Evolutionary conservation across 805 yeast genomes (phyloP).

Genomic region (Suhomyces sp.): DNA sequence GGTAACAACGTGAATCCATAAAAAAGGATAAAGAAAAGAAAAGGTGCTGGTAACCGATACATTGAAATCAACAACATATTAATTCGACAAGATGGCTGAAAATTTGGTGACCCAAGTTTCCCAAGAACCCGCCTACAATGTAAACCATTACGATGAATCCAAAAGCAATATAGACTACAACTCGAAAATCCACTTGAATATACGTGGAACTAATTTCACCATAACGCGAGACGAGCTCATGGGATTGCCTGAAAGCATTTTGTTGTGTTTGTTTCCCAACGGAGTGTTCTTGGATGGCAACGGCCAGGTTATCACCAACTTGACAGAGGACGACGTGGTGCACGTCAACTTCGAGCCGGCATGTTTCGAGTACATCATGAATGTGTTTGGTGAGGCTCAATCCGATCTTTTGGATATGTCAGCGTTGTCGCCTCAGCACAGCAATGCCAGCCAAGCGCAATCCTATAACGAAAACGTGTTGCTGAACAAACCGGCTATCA

Average conservation of each 20-base stretch:
- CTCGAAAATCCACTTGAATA: constrained; percentile 70
- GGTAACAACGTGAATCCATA: neutral
- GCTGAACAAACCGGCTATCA: constrained; percentile 80
- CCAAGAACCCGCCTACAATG: constrained; percentile 31
- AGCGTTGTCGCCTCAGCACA: constrained; percentile 33
- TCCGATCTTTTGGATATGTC: constrained; percentile 42
- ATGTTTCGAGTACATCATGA: constrained; percentile 81
- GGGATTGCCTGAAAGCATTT: constrained; percentile 86
- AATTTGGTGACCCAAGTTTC: constrained; percentile 73
- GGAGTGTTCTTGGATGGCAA: constrained; percentile 79
- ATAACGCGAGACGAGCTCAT: constrained; percentile 86
- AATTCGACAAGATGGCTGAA: constrained; percentile 30
- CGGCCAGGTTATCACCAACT: constrained; percentile 74
- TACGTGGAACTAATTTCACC: constrained; percentile 70
- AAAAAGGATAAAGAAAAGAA: too few relatives aligned
- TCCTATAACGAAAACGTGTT: constrained; percentile 46
- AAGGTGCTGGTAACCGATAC: constrained; percentile 21
- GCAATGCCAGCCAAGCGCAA: constrained; percentile 14
- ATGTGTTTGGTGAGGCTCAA: constrained; percentile 67
- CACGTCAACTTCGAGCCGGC: constrained; percentile 82
- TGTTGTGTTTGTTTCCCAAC: constrained; percentile 83
- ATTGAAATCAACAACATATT: neutral
- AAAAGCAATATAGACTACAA: constrained; percentile 48
- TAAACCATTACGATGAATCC: constrained; percentile 22
- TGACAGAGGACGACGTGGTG: constrained; percentile 77